A percentile compares a stretch with the other conserved stretches of the same genome.
Conservation (phyloP, 2,329 filamentous ascomycete genomes). For the Fusarium abutilonis region DNA sequence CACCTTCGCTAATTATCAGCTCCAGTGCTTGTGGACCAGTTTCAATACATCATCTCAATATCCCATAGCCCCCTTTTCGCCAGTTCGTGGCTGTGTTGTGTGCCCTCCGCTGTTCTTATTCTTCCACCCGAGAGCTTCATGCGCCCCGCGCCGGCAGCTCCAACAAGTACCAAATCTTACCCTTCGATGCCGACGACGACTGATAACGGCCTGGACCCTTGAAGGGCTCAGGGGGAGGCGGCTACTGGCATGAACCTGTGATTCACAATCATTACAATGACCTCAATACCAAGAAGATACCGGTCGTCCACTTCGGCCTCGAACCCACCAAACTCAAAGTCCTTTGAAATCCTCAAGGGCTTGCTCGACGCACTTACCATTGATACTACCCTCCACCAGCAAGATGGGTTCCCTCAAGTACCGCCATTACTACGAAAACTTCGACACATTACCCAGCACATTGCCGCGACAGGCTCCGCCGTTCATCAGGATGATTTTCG, state of each 20-base stretch:
- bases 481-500: constrained; percentile 82
- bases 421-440: constrained; percentile 64
- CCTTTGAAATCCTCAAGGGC: constrained; percentile 66
- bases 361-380: constrained; percentile 61
- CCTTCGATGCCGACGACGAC: constrained; percentile 51
- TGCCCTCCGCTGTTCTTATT: constrained; percentile 15
- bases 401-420: constrained; percentile 60
- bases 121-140: constrained; percentile 35
- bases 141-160: constrained; percentile 46
- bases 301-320: constrained; percentile 73
- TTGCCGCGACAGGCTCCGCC: constrained; percentile 60
- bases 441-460: constrained; percentile 72
- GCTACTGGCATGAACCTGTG: constrained; percentile 43
- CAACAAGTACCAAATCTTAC: constrained; percentile 40
- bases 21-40: constrained; percentile 10
- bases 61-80: not conserved
- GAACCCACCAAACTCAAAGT: constrained; percentile 66
- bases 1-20: constrained; percentile 35
- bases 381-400: constrained; percentile 47
- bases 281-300: constrained; percentile 64
- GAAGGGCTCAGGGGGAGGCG: constrained; percentile 49
- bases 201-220: constrained; percentile 51
- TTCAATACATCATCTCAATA: constrained; percentile 8
- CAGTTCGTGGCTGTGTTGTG: constrained; percentile 21
- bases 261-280: constrained; percentile 55